phyloP scores from a whole-genome alignment of 768 basidiomycete genomes.

The Hortiboletus flavorubellus region DNA sequence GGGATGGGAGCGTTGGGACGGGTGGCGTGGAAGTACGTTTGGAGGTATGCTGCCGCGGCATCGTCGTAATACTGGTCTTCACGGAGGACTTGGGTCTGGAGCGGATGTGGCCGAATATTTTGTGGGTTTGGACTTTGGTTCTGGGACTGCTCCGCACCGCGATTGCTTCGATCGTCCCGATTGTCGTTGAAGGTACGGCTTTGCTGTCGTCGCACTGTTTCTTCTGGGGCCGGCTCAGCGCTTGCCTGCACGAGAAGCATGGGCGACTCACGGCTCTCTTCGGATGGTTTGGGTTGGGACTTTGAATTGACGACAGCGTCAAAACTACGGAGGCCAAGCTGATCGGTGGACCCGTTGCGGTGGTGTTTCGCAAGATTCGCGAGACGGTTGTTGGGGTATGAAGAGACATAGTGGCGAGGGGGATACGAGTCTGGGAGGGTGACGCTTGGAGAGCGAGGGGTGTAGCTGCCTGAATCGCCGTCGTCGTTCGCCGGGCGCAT shows the following conservation, averaged over 20 bases:
- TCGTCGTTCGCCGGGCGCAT: conserved; percentile 34
- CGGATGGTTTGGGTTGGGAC: conserved; percentile 25
- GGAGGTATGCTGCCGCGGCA: conserved; percentile 55
- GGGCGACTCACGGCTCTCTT: conserved; percentile 30
- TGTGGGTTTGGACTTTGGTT: conserved; percentile 14
- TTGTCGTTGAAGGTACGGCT: conserved; percentile 18
- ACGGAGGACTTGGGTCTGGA: conserved; percentile 40
- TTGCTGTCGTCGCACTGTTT: conserved; percentile 18
- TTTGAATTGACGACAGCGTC: conserved; percentile 56
- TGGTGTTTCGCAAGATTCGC: conserved; percentile 45
- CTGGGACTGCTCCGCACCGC: conserved; percentile 20
- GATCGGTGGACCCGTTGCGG: conserved; percentile 58
- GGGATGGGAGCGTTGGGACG: conserved; percentile 77
- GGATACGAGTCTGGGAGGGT: conserved; percentile 50
- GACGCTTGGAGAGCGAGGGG: conserved; percentile 65
- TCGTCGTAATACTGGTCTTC: conserved; percentile 68
- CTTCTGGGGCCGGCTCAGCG: conserved; percentile 24
- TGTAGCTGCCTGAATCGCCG: conserved; percentile 55
- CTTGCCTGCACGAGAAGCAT: conserved; percentile 3
- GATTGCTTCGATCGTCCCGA: conserved; percentile 21
- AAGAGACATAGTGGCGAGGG: conserved; percentile 29
- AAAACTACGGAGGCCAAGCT: conserved; percentile 56
- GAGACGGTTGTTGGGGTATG: conserved; percentile 29
- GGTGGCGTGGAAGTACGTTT: conserved; percentile 53
- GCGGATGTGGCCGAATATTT: conserved; percentile 37